Evolutionary conservation across 2,329 filamentous ascomycete genomes (phyloP), one percentile per base, ranked within the genome.

Genomic region (Alternaria longipes): DNA sequence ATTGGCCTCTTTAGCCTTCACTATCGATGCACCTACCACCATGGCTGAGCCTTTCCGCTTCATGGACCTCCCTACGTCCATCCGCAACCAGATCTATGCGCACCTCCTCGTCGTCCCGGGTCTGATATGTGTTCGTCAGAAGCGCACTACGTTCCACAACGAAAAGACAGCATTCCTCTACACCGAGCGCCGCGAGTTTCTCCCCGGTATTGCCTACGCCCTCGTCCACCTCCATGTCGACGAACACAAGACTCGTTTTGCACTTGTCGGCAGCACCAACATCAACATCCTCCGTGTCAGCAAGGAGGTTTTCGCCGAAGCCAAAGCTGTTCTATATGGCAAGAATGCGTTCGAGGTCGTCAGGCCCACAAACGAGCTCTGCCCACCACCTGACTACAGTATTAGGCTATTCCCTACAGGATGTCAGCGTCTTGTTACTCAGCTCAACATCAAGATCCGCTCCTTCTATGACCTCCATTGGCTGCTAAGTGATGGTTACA

Each of bases 281-380:
- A 52, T 65, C 24, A 54, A 53, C 45, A 73, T 82, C 26, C 73
- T 83, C 8, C 66, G 74, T 14, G 67, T 65, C 7, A 80, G 67
- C 63, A 78, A 78, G 47, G 71, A 78, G 11, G 65, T 83, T 54
- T 75, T 80, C 67, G 69, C 72, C 54, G 80, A 83, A 69, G 74
- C 80, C 7, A 77, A 75, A n/a, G 69, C 68, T 6, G 66, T 81
- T 16, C 71, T 83, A 16, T 82, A 82, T 66, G 71, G 73, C 47
- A 72, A 74, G 26, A 82, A 82, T 58, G 59, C 61, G 18, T 81
- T 82, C 65, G 72, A 72, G 1, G 62, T 77, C 44, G 40, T 60
- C 30, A 68, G 66, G 40, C 66, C 70, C 0, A 71, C 54, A 4
- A 56, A 57, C 3, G 73, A 77, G 20, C 34, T 69, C 8, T 54